These are phyloP conservation scores for Saccharomyces hybrid DNA, from an alignment of 1,139 yeast species.

Conservation along the genomic window DNA sequence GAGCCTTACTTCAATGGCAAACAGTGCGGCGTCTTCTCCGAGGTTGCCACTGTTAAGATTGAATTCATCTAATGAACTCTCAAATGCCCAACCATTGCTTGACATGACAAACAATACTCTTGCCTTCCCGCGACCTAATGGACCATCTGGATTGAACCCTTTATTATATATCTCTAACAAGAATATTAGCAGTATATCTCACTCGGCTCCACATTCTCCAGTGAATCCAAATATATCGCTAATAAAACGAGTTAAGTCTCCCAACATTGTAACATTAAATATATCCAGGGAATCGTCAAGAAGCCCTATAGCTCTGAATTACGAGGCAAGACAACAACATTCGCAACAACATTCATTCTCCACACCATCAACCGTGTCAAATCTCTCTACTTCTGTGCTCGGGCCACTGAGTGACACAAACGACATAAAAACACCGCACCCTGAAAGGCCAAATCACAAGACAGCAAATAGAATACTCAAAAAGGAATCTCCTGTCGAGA, in stretches of 20 bases:
- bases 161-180: slow-evolving; percentile 3
- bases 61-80: slow-evolving; percentile 15
- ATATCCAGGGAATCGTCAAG: slow-evolving; percentile 31
- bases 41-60: slow-evolving; percentile 24
- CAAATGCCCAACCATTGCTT: not conserved
- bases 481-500: not conserved
- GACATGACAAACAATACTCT: slow-evolving; percentile 1
- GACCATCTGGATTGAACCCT: not conserved
- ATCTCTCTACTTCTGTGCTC: not conserved
- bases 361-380: not conserved
- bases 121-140: slow-evolving; percentile 13
- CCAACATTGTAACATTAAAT: slow-evolving; percentile 32
- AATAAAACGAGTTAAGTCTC: slow-evolving; percentile 29
- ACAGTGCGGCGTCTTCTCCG: slow-evolving; percentile 31
- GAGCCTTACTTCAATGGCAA: slow-evolving; percentile 32
- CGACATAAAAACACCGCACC: not conserved
- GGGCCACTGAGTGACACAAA: not conserved
- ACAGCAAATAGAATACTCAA: not conserved
- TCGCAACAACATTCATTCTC: not conserved
- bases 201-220: slow-evolving; percentile 11
- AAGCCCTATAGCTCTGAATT: slow-evolving; percentile 26
- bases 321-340: slow-evolving; percentile 1
- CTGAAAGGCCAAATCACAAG: not conserved
- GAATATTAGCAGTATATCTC: not conserved
- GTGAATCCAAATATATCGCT: slow-evolving; percentile 23